Evolutionary conservation across 352 stramenopile genomes (phyloP).

Genomic region (Phytophthora podocarpi): DNA sequence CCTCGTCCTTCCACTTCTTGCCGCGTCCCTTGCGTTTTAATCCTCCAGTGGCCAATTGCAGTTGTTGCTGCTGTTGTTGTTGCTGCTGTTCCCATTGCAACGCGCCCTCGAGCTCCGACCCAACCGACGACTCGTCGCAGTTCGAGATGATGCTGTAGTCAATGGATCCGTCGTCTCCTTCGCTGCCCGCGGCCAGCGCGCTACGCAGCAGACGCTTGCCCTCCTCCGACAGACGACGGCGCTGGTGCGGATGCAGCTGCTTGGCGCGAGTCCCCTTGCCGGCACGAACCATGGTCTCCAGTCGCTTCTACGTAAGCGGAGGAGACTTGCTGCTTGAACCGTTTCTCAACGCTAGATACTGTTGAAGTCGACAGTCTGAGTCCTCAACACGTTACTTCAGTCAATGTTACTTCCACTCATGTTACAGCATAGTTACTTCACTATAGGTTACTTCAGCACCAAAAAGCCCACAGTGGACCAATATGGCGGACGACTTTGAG

Average conservation of each 20-base stretch:
- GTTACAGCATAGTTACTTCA: background rate
- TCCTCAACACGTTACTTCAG: too few species aligned
- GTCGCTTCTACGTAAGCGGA: too few species aligned
- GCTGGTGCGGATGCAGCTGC: conserved; percentile 31
- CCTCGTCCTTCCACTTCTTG: conserved; percentile 44
- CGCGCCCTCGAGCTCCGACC: conserved; percentile 66
- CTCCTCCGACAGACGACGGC: conserved; percentile 46
- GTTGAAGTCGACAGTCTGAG: conserved; percentile 7
- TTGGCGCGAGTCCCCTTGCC: conserved; percentile 20
- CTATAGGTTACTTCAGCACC: background rate
- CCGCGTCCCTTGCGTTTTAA: conserved; percentile 25
- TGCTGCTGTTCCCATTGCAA: conserved; percentile 54
- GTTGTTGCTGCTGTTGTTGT: background rate
- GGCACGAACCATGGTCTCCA: conserved; percentile 12
- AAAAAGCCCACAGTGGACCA: too few species aligned
- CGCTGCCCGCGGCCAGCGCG: conserved; percentile 51
- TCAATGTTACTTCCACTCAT: too few species aligned
- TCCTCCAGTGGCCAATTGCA: too few species aligned
- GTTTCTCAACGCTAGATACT: background rate
- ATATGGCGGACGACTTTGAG: conserved; percentile 87
- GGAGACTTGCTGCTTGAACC: too few species aligned
- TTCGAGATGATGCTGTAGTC: conserved; percentile 40
- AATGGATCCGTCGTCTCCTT: conserved; percentile 29
- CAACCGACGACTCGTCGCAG: conserved; percentile 48
- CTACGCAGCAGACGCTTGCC: conserved; percentile 58